phyloP scores from a whole-genome alignment of 345 rosid genomes.

The Syzygium oleosum region DNA sequence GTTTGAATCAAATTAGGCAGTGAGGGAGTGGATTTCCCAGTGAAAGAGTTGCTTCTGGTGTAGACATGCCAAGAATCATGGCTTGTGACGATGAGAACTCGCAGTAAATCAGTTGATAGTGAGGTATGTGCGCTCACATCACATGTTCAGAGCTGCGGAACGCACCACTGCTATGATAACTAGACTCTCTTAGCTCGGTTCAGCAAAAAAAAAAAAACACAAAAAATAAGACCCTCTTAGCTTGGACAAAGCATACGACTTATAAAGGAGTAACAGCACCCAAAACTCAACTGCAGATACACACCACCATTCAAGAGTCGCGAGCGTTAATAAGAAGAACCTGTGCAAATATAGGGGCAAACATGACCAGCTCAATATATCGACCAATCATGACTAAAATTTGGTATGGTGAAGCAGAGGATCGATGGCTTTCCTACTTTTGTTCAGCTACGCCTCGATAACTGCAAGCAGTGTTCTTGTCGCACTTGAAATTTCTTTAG shows the following conservation, averaged over 20 bases:
- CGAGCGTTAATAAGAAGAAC: background rate
- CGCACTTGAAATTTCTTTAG: background rate
- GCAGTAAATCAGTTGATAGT: background rate
- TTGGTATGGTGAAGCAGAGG: background rate
- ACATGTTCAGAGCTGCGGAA: background rate
- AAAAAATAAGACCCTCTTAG: background rate
- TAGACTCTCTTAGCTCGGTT: background rate
- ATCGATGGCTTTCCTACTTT: background rate
- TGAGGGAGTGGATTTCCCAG: background rate
- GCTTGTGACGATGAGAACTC: background rate
- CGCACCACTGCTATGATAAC: background rate
- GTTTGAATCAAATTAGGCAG: background rate
- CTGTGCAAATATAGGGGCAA: background rate
- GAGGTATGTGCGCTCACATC: background rate
- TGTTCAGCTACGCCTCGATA: background rate
- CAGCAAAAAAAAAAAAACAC: background rate
- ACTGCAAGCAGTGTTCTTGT: background rate
- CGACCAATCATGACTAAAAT: background rate
- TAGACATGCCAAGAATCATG: background rate
- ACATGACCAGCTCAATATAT: background rate
- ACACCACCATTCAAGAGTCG: background rate
- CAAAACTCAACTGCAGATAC: background rate
- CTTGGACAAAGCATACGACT: background rate
- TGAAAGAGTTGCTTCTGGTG: background rate
- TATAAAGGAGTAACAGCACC: background rate